phyloP scores from a whole-genome alignment of 805 yeast species.

The Candida ulmi region DNA sequence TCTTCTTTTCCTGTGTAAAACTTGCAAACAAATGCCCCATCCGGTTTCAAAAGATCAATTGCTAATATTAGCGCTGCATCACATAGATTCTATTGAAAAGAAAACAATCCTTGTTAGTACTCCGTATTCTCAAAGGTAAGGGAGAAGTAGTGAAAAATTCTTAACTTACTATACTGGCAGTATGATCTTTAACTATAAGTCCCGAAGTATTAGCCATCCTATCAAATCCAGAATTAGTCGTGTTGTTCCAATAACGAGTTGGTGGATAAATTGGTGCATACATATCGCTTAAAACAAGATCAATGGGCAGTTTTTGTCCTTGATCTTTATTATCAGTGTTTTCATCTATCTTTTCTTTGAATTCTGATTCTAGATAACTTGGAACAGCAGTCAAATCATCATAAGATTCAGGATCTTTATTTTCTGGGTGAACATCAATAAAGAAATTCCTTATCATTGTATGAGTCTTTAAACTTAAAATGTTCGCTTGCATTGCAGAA shows the following conservation, averaged over 20 bases:
- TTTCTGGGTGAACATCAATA: constrained; percentile 2
- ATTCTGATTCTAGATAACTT: constrained; percentile 27
- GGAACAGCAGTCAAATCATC: constrained; percentile 16
- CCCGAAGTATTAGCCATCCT: constrained; percentile 97
- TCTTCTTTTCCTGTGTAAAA: constrained; percentile 84
- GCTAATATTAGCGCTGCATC: constrained; percentile 84
- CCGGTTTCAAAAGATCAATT: constrained; percentile 57
- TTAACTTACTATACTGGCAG: constrained; percentile 59
- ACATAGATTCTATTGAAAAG: constrained; percentile 63
- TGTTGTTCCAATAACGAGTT: constrained; percentile 47
- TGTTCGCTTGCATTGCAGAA: constrained; percentile 79
- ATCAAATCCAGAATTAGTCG: constrained; percentile 71
- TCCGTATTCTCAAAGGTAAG: no score
- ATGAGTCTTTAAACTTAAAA: constrained; percentile 65
- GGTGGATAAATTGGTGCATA: constrained; percentile 59
- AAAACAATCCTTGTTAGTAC: constrained; percentile 7
- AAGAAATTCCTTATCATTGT: constrained; percentile 47
- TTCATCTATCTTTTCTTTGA: constrained; percentile 10
- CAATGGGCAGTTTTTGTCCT: constrained; percentile 36
- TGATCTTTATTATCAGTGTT: constrained; percentile 7
- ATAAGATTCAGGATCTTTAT: not conserved
- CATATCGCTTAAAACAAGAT: constrained; percentile 76
- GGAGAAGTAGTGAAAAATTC: no score
- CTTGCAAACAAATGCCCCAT: constrained; percentile 78
- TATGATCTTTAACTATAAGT: constrained; percentile 72